Conservation (phyloP, 208 protist genomes). For the Wallacemonas sp. region DNA sequence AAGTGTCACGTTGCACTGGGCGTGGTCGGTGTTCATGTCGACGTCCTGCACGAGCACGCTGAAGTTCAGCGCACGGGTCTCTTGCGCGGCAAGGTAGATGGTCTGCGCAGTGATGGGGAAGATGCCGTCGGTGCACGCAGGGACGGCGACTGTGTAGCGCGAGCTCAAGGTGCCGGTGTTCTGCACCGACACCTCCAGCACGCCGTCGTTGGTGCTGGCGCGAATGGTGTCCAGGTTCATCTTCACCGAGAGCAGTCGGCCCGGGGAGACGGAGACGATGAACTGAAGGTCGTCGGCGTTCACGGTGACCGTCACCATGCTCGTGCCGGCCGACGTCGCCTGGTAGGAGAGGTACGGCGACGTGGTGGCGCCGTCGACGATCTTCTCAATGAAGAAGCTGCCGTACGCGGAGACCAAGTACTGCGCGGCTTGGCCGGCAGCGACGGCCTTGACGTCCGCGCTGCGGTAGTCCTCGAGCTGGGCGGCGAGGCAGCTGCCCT, state of each 20-base stretch:
- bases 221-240: constrained; percentile 38
- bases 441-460: constrained; percentile 44
- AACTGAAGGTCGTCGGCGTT: constrained; percentile 79
- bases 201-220: constrained; percentile 51
- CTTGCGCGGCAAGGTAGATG: constrained; percentile 8
- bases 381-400: constrained; percentile 37
- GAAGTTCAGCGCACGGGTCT: constrained; percentile 24
- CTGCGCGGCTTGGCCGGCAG: constrained; percentile 31
- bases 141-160: constrained; percentile 39
- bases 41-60: constrained; percentile 14
- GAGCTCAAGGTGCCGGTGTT: constrained; percentile 67
- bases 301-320: constrained; percentile 72
- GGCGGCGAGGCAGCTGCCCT: constrained; percentile 74
- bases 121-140: constrained; percentile 1
- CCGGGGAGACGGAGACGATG: constrained; percentile 61
- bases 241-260: constrained; percentile 45
- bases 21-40: neutral
- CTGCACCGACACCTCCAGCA: constrained; percentile 48
- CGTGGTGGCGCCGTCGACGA: neutral
- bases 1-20: constrained; percentile 2
- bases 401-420: constrained; percentile 76
- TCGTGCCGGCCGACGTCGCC: constrained; percentile 36
- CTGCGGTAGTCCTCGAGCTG: constrained; percentile 85
- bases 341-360: constrained; percentile 67
- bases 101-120: constrained; percentile 9